Evolutionary conservation across 768 basidiomycete species (phyloP), one percentile per base, ranked within the genome.

Genomic region (Collybiopsis confluens): DNA sequence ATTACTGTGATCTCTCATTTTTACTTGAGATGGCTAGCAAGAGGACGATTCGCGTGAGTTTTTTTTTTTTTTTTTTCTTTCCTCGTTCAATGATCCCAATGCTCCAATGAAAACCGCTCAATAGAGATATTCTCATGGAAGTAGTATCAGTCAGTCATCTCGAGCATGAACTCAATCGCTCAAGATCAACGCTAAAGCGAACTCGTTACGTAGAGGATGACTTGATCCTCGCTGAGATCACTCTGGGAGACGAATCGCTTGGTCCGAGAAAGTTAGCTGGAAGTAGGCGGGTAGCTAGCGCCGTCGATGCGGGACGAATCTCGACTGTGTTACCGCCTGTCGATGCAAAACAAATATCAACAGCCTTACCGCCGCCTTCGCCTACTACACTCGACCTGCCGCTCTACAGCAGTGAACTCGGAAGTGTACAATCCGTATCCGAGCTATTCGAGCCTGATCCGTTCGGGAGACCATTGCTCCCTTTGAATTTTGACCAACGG

Each of bases 51-150:
- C 15, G 50, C 26, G 37, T 41, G 38, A 16, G 26, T 40, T 52
- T 28, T 38, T 35, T 21, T 9, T 27, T 16, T 18, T n/a, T n/a
- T n/a, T n/a, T n/a, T n/a, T n/a, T n/a, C n/a, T 9, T 4, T n/a
- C n/a, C n/a, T n/a, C n/a, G n/a, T n/a, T n/a, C n/a, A n/a, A n/a
- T n/a, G n/a, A n/a, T n/a, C n/a, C n/a, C n/a, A n/a, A n/a, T n/a
- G n/a, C n/a, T n/a, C n/a, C 20, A 8, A 18, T n/a, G n/a, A 20
- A 21, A 9, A 18, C 20, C 16, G 18, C 30, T 38, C 33, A 2
- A 37, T 21, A 52, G 50, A 6, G 50, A 52, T 16, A 42, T 41
- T 8, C 23, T 52, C 10, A 41, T 26, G 26, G 50, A 52, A 52
- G 48, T 52, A 23, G 26, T 52, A 40, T 20, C 38, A 7, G 24